Conservation (phyloP, 2,329 filamentous ascomycete species). For the Elsinoe perseae region DNA sequence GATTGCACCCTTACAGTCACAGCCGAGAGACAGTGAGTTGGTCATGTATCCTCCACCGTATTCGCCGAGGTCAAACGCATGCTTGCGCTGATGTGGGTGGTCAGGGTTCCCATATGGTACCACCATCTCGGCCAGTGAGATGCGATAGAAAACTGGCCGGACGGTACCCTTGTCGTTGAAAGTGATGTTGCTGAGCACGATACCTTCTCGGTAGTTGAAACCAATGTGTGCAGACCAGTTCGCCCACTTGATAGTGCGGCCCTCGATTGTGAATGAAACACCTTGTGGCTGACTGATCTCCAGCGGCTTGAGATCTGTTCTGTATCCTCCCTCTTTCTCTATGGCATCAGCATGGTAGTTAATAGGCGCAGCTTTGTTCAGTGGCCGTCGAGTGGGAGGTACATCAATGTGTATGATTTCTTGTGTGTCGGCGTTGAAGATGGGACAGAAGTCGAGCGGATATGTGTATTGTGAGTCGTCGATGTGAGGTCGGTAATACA, state of each 20-base stretch:
- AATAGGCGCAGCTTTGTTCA: constrained; percentile 63
- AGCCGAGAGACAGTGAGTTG: constrained; percentile 55
- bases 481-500: constrained; percentile 84
- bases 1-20: constrained; percentile 83
- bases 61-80: constrained; percentile 71
- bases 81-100: constrained; percentile 68
- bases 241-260: constrained; percentile 74
- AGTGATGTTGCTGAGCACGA: constrained; percentile 82
- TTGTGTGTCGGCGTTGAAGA: constrained; percentile 73
- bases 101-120: constrained; percentile 81
- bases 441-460: constrained; percentile 88
- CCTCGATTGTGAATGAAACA: constrained; percentile 73
- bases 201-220: constrained; percentile 90
- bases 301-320: constrained; percentile 74
- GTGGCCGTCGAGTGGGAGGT: constrained; percentile 64
- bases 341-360: constrained; percentile 74
- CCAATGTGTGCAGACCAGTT: constrained; percentile 91
- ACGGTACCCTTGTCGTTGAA: constrained; percentile 74
- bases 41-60: constrained; percentile 76
- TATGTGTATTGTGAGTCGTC: constrained; percentile 88
- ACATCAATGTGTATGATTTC: constrained; percentile 78
- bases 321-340: constrained; percentile 65
- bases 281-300: constrained; percentile 83
- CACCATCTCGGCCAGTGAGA: constrained; percentile 89
- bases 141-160: constrained; percentile 76